Base-by-base conservation (phyloP, 2,329 filamentous ascomycete genomes). In the Stagonosporopsis rhizophila region DNA sequence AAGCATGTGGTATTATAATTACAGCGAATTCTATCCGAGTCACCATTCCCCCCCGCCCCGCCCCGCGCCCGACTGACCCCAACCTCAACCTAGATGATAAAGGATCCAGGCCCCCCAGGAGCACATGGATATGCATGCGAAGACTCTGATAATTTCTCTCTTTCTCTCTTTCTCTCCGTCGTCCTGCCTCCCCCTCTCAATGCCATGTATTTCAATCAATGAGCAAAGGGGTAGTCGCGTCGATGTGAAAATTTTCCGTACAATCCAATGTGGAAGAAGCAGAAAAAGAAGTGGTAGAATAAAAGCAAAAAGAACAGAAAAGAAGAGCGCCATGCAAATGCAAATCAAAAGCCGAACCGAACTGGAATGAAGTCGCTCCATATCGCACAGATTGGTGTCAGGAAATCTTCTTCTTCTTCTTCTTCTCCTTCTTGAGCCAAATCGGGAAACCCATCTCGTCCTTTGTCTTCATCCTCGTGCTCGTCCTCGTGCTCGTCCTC, bases 161-260 rank as follows among this genome's bases (percentile, higher is more conserved):
- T 38, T 19, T 37, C 22, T 46, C 44, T 14, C 25, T 19, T 8
- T 11, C 19, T 25, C 32, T 19, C 15, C 32, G 8, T 25, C 25
- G 9, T 15, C 8, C n/a, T 49, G 28, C 41, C 15, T 32, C 34
- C 32, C 40, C 35, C 4, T 45, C 39, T 49, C 45, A 41, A 50
- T 56, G 49, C 56, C 52, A 59, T 52, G 40, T 52, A 35, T 44
- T 48, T 27, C 48, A 44, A 41, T 47, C 39, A 39, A 52, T 48
- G 52, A 55, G 49, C 53, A 57, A 57, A 57, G 58, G 50, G 50
- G 46, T 58, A 60, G 58, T 60, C 58, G 58, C 57, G 49, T 42
- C 19, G 45, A 34, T 45, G 27, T 38, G 15, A 20, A 38, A 42
- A 52, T 53, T 60, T 60, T 60, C 51, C 60, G 45, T 44, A 40